These are phyloP conservation scores for Harrya chromipes DNA, from an alignment of 768 basidiomycete genomes.

Conservation along the genomic window DNA sequence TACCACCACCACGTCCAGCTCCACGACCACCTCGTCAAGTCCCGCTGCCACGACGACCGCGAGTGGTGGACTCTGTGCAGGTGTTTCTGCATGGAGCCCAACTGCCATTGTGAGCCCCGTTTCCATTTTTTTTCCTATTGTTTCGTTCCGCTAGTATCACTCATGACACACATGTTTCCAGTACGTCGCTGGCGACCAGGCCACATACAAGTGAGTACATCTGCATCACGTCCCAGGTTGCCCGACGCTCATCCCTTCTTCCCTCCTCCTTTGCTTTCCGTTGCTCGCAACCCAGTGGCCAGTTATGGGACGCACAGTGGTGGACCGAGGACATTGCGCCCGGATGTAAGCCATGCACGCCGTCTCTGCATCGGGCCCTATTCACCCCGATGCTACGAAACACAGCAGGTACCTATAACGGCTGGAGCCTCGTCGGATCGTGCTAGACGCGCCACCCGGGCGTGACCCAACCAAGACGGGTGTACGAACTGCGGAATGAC, in stretches of 20 bases:
- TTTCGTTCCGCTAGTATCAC: not conserved
- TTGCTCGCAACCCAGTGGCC: not conserved
- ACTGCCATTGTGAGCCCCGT: conserved; percentile 35
- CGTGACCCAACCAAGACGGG: no score
- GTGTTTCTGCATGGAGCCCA: conserved; percentile 41
- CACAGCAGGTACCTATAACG: conserved; percentile 2
- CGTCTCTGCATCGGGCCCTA: no score
- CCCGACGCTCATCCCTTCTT: no score
- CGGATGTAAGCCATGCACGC: not conserved
- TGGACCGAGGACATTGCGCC: conserved; percentile 12
- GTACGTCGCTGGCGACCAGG: conserved; percentile 44
- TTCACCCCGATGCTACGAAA: not conserved
- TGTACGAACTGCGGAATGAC: no score
- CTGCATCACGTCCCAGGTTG: not conserved
- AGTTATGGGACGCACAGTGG: conserved; percentile 16
- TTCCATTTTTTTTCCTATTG: not conserved
- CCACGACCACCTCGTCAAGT: not conserved
- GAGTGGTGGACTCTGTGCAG: conserved; percentile 36
- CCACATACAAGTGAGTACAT: conserved; percentile 37
- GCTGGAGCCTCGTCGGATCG: conserved; percentile 16
- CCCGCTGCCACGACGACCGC: conserved; percentile 8
- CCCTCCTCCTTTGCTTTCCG: no score
- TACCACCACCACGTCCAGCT: not conserved
- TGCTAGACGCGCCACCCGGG: not conserved
- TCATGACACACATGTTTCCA: conserved; percentile 9